Base-by-base conservation (phyloP, 176 grass and related monocot genomes). In the Phoenix dactylifera region DNA sequence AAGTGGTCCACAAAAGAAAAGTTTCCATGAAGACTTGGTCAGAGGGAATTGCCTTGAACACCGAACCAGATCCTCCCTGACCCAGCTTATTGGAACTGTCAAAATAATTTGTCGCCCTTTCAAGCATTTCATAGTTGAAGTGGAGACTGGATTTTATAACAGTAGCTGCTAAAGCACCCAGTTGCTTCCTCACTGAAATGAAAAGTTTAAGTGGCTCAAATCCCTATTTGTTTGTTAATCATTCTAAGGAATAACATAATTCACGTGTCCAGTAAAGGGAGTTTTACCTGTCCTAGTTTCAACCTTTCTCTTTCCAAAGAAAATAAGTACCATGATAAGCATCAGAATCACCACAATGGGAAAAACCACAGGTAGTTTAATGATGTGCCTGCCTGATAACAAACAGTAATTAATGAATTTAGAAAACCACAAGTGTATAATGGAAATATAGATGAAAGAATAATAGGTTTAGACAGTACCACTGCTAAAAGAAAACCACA, bases 61-160 rank as follows among this genome's bases (percentile, higher is more conserved):
- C 65, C 10, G 51, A 67, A 16, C 65, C 65, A 35, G 65, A 67
- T 17, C 65, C 65, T 67, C 65, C 65, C 26, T 67, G 51, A 22
- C 65, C 65, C 6, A 67, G 51, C 52, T 67, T 67, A 35, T 67
- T 67, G 14, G 51, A 18, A n/a, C 54, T 18, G 52, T 26, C 55
- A 55, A 67, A 67, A 28, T 29, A 67, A 16, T 67, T 55, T 54
- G 65, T 67, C 15, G 65, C 51, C 9, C 24, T 67, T n/a, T 67
- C 51, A 22, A 67, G 65, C 20, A 26, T 67, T 18, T 67, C 65
- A 9, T 67, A 67, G 14, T 67, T 55, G 24, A 67, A 67, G 20
- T 55, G 54, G 51, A 67, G 50, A 35, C 18, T 67, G n/a, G 65
- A 67, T 35, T 39, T 55, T 67, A 51, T 30, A 19, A 67, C n/a